Base-by-base conservation (phyloP, 2,329 filamentous ascomycete species). In the Teratosphaeria epicoccoides region DNA sequence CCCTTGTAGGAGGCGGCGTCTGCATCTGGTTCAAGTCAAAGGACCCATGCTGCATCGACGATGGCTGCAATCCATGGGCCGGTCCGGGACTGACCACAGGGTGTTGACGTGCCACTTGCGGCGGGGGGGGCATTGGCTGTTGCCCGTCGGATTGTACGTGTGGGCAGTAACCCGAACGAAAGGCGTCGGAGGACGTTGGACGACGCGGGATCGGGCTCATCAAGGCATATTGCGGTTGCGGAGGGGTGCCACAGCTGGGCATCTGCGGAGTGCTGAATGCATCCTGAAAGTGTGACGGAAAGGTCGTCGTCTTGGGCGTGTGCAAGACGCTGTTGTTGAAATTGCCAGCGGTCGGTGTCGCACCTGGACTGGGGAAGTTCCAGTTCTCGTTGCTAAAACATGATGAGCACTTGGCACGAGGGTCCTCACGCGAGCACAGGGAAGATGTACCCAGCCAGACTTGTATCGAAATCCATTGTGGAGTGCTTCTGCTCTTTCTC, bases 1-100 rank as follows among this genome's bases (percentile, higher is more conserved):
- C 78, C 65, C 79, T 73, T 24, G 79, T 82, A 2, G 80, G 79
- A 47, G 80, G 80, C 28, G 80, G 80, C 11, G 80, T 83, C 65
- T 82, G 79, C 71, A 82, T 81, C 12, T 76, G 73, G 22, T 68
- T 69, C 12, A 61, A 73, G 43, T 60, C 60, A 24, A n/a, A 17
- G 1, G 56, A 51, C 46, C 58, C 53, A 24, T 37, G 49, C 24
- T 57, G 54, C n/a, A 46, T 49, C 45, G 53, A 49, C 3, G 55
- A 55, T 4, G 53, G 46, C 47, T 51, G 45, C 5, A 29, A 43
- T 6, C 33, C 47, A 4, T 28, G n/a, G 14, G 47, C 26, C n/a
- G 56, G 57, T 26, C 56, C 54, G 14, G 57, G 58, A 40, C 57
- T 61, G 24, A 56, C 28, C 24, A 53, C 48, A 26, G 46, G 40